phyloP scores from a whole-genome alignment of 208 protist species.

The Acanthamoeba healyi region DNA sequence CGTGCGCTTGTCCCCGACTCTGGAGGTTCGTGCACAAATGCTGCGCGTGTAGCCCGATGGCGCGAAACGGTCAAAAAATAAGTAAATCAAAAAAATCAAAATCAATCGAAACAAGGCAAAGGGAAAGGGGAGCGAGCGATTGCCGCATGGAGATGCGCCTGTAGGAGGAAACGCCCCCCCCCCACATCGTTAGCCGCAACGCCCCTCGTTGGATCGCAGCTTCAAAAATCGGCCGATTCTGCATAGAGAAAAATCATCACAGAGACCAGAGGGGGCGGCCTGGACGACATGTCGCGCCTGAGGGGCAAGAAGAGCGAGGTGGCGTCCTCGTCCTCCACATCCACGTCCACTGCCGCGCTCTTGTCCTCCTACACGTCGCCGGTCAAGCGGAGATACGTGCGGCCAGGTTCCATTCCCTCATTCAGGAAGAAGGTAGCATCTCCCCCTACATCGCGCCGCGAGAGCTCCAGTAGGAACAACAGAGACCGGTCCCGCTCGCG shows the following conservation, averaged over 20 bases:
- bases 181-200: background rate
- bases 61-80: background rate
- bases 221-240: background rate
- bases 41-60: background rate
- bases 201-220: too few species aligned
- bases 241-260: background rate
- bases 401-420: background rate
- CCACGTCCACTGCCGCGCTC: too few species aligned
- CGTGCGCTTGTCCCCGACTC: too few species aligned
- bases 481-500: background rate
- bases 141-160: background rate
- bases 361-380: background rate
- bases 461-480: too few species aligned
- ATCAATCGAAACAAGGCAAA: background rate
- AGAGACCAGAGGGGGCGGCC: too few species aligned
- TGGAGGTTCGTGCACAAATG: slow-evolving; percentile 1
- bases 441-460: background rate
- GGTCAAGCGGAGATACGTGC: background rate
- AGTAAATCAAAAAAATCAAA: background rate
- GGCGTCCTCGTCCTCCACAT: background rate
- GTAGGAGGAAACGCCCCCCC: background rate
- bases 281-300: too few species aligned
- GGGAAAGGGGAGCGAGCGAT: background rate
- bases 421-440: background rate
- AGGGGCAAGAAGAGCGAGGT: background rate